Evolutionary conservation across 2,329 filamentous ascomycete genomes (phyloP).

Genomic region (Pseudogymnoascus sp.): DNA sequence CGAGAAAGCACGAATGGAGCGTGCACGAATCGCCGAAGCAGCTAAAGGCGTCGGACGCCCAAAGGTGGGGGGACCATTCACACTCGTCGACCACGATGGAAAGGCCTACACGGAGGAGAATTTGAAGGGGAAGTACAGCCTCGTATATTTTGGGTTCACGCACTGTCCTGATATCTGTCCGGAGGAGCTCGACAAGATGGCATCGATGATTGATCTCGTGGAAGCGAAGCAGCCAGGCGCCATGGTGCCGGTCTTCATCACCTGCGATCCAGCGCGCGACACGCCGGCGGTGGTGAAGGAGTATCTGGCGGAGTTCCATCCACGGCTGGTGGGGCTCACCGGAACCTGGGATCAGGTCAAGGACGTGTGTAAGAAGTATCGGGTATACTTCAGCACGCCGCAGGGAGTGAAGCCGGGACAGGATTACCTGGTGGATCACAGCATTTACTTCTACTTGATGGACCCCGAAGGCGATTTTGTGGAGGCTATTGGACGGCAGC

Average conservation of each 20-base stretch:
- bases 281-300: slow-evolving; percentile 73
- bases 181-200: slow-evolving; percentile 98
- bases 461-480: slow-evolving; percentile 97
- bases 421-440: slow-evolving; percentile 97
- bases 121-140: slow-evolving; percentile 75
- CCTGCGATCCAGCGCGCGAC: slow-evolving; percentile 89
- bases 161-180: slow-evolving; percentile 98
- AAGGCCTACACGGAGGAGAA: slow-evolving; percentile 67
- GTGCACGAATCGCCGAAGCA: slow-evolving; percentile 80
- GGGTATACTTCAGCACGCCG: slow-evolving; percentile 95
- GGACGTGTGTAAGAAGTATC: slow-evolving; percentile 86
- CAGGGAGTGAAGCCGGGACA: slow-evolving; percentile 80
- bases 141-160: slow-evolving; percentile 97
- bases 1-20: slow-evolving; percentile 85
- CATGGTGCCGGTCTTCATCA: slow-evolving; percentile 66
- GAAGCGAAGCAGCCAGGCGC: slow-evolving; percentile 38
- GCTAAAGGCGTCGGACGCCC: slow-evolving; percentile 87
- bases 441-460: slow-evolving; percentile 99
- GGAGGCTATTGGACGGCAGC: slow-evolving; percentile 89
- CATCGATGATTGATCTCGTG: slow-evolving; percentile 76
- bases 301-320: slow-evolving; percentile 88
- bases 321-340: slow-evolving; percentile 75
- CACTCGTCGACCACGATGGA: slow-evolving; percentile 73
- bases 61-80: slow-evolving; percentile 84
- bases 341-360: slow-evolving; percentile 93